Evolutionary conservation across 129 eudicot species (phyloP).

Genomic region (Arctium minus): DNA sequence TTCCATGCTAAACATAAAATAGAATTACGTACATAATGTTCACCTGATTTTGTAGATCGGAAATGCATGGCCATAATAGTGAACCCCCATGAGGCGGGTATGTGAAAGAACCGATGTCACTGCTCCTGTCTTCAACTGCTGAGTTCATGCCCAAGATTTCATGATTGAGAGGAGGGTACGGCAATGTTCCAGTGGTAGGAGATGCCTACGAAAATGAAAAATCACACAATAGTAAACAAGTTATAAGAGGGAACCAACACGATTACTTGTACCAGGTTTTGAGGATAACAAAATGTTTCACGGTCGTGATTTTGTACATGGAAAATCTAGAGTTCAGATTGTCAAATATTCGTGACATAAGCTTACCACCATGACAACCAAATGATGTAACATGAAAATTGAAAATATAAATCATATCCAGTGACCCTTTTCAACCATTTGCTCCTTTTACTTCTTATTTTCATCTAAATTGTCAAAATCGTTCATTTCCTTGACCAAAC

Average conservation of each 20-base stretch:
- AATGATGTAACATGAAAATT: not conserved
- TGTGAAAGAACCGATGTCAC: constrained; percentile 25
- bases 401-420: not conserved
- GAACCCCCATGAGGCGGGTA: constrained; percentile 30
- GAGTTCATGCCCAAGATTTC: constrained; percentile 31
- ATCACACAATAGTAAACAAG: not conserved
- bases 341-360: not conserved
- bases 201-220: constrained; percentile 39
- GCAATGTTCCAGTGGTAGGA: constrained; percentile 64
- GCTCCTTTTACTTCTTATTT: not conserved
- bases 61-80: constrained; percentile 35
- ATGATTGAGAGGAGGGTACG: constrained; percentile 25
- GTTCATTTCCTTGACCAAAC: not conserved
- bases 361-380: not conserved
- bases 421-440: not conserved
- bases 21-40: not conserved
- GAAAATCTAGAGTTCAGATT: not conserved
- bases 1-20: not conserved
- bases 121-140: constrained; percentile 22
- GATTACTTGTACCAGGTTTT: not conserved
- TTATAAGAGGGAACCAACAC: not conserved
- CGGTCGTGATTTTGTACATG: not conserved
- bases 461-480: not conserved
- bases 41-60: constrained; percentile 46
- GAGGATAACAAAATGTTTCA: not conserved